Base-by-base conservation (phyloP, 129 eudicot species). In the Tagetes erecta region DNA sequence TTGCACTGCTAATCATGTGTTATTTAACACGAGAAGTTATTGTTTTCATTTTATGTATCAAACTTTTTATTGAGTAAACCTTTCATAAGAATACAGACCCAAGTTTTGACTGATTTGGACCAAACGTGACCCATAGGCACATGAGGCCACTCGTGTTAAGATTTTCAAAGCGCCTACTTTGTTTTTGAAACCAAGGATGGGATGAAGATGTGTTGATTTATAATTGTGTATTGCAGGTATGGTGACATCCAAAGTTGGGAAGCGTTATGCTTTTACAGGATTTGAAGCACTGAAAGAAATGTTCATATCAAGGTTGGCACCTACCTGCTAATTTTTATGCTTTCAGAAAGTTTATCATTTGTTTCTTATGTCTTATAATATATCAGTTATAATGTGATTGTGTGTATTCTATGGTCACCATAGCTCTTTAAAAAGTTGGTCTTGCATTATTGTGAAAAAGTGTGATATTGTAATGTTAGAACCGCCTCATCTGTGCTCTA, bases 171-270 rank as follows among this genome's bases (percentile, higher is more conserved):
- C 47, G 47, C 11, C 0, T 44, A 42, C 8, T 2, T 0, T 8
- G 49, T 8, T 5, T 41, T 44, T 44, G 0, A 6, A 44, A 44
- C 11, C 1, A 44, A 44, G 1, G 49, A 44, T 44, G 49, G 0
- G 49, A 6, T 44, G 0, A 8, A 44, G 0, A 44, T 44, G 49
- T 8, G 8, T 66, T 36, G 30, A 67, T 1, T 65, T 2, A 52
- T 67, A 64, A 53, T 53, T 60, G 34, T 14, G 35, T 49, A 49
- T 31, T 87, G 89, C 82, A 93, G 97, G 92, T 51, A 95, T 95
- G 99, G 97, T 95, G 71, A 88, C 96, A 33, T 91, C 99, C 12
- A 95, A 95, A 86, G 96, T 95, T 47, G 99, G 99, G 37, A 95
- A 95, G 76, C 96, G 99, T n/a, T 96, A 91, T 82, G 93, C 99